phyloP scores from a whole-genome alignment of 768 basidiomycete species.

The Tylopilus felleus region DNA sequence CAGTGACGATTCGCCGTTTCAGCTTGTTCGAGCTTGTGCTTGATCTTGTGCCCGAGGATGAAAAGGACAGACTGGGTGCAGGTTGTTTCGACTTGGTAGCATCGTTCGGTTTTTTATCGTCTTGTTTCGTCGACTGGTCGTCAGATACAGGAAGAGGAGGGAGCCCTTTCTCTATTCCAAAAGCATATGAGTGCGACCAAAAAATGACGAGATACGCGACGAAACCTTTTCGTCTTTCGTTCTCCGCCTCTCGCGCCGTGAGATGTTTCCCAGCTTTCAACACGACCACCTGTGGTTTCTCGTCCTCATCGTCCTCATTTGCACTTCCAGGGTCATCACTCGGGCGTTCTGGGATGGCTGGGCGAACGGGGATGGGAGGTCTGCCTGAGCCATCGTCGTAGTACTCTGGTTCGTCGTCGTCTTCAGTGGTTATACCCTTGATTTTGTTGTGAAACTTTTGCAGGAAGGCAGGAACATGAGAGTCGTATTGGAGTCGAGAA shows the following conservation, averaged over 20 bases:
- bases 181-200: conserved; percentile 1
- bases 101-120: conserved; percentile 28
- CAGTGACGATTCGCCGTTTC: conserved; percentile 37
- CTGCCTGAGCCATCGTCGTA: conserved; percentile 68
- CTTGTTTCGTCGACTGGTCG: conserved; percentile 21
- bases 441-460: conserved; percentile 62
- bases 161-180: conserved; percentile 54
- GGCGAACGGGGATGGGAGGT: conserved; percentile 71
- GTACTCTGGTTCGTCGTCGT: conserved; percentile 49
- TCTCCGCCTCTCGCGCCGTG: conserved; percentile 71
- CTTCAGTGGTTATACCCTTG: conserved; percentile 49
- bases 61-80: conserved; percentile 36
- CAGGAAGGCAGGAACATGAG: conserved; percentile 60
- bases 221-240: conserved; percentile 68
- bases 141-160: conserved; percentile 46
- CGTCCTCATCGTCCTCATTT: conserved; percentile 69
- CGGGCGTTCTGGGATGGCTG: conserved; percentile 66
- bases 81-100: conserved; percentile 23
- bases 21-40: conserved; percentile 25
- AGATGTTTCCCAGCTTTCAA: conserved; percentile 87
- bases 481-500: conserved; percentile 61
- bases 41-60: conserved; percentile 31
- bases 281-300: conserved; percentile 87
- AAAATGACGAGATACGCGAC: conserved; percentile 12
- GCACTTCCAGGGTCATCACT: conserved; percentile 68